These are phyloP conservation scores for Pyrus betulifolia DNA, from an alignment of 306 rosid genomes.

Conservation along the genomic window DNA sequence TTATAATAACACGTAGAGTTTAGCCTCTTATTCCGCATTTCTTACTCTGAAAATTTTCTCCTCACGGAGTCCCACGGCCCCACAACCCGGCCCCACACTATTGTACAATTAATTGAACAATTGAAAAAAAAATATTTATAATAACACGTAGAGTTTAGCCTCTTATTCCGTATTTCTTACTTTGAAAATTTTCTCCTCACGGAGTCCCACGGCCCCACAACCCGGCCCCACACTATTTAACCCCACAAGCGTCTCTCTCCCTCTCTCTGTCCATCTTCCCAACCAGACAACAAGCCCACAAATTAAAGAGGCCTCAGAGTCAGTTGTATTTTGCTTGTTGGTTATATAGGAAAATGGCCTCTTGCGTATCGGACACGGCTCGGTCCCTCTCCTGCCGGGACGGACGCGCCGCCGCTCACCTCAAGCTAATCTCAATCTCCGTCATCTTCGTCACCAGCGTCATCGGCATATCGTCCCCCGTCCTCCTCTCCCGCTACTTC, in stretches of 20 bases:
- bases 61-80: background rate
- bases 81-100: background rate
- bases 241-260: background rate
- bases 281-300: background rate
- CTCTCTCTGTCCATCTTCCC: background rate
- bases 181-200: no score
- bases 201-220: background rate
- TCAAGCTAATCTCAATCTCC: constrained; percentile 56
- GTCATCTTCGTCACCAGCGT: constrained; percentile 70
- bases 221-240: background rate
- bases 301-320: background rate
- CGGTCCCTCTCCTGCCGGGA: constrained; percentile 52
- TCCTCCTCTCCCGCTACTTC: constrained; percentile 62
- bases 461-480: constrained; percentile 66
- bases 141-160: accelerated
- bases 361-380: constrained; percentile 37
- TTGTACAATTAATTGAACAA: background rate
- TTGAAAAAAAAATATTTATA: no score
- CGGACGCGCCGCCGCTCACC: constrained; percentile 53
- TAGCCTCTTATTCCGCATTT: no score
- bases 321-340: background rate
- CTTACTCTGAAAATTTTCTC: no score
- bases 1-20: no score
- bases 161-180: no score
- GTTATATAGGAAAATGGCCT: constrained; percentile 25